Evolutionary conservation across 2,329 filamentous ascomycete genomes (phyloP).

Genomic region (Didymella keratinophila): DNA sequence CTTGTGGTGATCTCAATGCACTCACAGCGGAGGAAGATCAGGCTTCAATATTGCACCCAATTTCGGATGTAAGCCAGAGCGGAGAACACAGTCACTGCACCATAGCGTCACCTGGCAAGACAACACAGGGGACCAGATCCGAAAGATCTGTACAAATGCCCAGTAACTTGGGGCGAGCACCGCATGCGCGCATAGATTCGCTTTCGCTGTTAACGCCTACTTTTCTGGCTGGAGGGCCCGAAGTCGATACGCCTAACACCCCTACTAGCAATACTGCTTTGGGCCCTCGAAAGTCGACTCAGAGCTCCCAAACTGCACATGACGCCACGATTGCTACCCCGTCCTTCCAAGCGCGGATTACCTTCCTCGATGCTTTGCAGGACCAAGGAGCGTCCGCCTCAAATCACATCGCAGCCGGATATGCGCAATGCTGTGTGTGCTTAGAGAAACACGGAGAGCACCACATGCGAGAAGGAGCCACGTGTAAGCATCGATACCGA

Average conservation of each 20-base stretch:
- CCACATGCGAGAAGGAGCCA: constrained; percentile 8
- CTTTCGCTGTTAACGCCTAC: not conserved
- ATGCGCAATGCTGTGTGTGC: constrained; percentile 25
- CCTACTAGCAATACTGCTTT: not conserved
- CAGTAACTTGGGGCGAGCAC: not conserved
- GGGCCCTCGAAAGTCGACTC: not conserved
- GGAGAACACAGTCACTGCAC: not conserved
- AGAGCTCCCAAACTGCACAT: too few species aligned
- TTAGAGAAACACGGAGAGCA: constrained; percentile 20
- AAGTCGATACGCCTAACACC: not conserved
- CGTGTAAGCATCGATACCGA: constrained; percentile 17
- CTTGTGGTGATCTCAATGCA: not conserved
- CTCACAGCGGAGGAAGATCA: not conserved
- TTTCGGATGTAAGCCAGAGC: not conserved
- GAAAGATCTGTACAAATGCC: too few species aligned
- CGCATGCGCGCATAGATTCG: not conserved
- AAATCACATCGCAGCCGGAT: constrained; percentile 11
- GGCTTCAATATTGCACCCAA: not conserved
- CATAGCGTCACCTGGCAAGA: not conserved
- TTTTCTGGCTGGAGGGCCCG: not conserved
- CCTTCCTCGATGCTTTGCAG: not conserved
- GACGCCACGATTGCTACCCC: not conserved
- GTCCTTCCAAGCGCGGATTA: not conserved
- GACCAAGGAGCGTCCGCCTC: not conserved
- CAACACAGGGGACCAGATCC: too few species aligned